Percentiles rank a stretch among this genome's conserved stretches.
Evolutionary conservation across 768 basidiomycete genomes (phyloP).

Genomic region (Suillus americanus): DNA sequence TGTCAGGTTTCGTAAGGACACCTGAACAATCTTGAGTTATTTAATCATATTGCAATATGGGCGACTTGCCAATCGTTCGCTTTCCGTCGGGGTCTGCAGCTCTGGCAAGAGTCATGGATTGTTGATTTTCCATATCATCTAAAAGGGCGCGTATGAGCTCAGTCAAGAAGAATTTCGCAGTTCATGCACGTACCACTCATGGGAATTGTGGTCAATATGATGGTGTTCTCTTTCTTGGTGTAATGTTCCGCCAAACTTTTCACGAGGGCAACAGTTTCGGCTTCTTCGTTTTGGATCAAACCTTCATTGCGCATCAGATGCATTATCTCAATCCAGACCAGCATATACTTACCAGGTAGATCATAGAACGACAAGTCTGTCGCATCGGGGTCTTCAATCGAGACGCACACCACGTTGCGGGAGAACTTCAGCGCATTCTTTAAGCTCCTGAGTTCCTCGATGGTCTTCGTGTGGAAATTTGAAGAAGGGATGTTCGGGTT

Average conservation of each 20-base stretch:
- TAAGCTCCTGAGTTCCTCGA: conserved; percentile 8
- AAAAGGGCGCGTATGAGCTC: not conserved
- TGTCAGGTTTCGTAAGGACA: conserved; percentile 58
- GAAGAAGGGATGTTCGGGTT: conserved; percentile 37
- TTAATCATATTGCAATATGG: not conserved
- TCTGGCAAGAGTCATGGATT: conserved; percentile 47
- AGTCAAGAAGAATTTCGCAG: not conserved
- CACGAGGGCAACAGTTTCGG: conserved; percentile 43
- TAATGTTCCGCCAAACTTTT: conserved; percentile 49
- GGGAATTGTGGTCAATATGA: conserved; percentile 54
- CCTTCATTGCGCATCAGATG: conserved; percentile 29
- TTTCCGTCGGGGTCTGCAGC: conserved; percentile 45
- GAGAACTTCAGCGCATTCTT: conserved; percentile 33
- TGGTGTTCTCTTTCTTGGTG: conserved; percentile 45
- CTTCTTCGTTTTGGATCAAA: conserved; percentile 49
- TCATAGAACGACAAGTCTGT: conserved; percentile 42
- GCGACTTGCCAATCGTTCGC: conserved; percentile 50
- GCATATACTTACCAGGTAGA: conserved; percentile 33
- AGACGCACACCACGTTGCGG: conserved; percentile 42
- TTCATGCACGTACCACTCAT: conserved; percentile 43
- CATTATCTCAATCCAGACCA: not conserved
- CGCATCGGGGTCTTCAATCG: conserved; percentile 37
- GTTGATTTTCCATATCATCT: conserved; percentile 64
- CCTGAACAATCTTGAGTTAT: conserved; percentile 29
- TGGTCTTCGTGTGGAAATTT: conserved; percentile 19